These are phyloP conservation scores for Blastobotrys malaysiensis DNA, from an alignment of 1,139 yeast genomes.

Conservation along the genomic window DNA sequence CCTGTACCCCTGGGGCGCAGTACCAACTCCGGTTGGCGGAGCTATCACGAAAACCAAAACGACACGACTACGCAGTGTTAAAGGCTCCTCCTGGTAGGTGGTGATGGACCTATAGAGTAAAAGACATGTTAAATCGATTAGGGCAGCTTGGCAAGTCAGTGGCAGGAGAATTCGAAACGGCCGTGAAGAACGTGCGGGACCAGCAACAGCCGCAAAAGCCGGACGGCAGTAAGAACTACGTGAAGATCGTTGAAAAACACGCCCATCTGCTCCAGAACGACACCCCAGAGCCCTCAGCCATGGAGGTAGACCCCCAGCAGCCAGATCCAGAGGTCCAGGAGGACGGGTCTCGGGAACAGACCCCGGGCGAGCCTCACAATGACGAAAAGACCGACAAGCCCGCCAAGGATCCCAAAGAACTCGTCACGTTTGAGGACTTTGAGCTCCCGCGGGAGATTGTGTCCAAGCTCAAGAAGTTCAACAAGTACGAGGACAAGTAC, in stretches of 20 bases:
- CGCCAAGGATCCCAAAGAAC: slow-evolving; percentile 3
- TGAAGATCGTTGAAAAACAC: slow-evolving; percentile 26
- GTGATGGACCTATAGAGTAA: background rate
- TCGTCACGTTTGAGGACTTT: slow-evolving; percentile 7
- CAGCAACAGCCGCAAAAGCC: background rate
- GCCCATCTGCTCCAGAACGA: slow-evolving; percentile 24
- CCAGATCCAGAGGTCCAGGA: background rate
- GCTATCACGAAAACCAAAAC: background rate
- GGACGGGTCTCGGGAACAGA: slow-evolving; percentile 1
- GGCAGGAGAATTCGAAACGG: slow-evolving; percentile 49
- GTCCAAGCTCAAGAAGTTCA: slow-evolving; percentile 66
- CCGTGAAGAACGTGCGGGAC: slow-evolving; percentile 18
- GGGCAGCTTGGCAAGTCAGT: slow-evolving; percentile 61
- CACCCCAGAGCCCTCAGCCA: slow-evolving; percentile 27
- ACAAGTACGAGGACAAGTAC: slow-evolving; percentile 83
- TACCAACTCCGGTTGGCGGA: too few relatives aligned
- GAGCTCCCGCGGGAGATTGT: slow-evolving; percentile 50
- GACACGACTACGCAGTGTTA: background rate
- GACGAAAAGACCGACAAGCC: slow-evolving; percentile 3
- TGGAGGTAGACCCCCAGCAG: slow-evolving; percentile 17
- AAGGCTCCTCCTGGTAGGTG: background rate
- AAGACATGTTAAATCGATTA: slow-evolving; percentile 52
- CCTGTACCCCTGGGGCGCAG: too few relatives aligned
- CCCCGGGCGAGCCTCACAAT: slow-evolving; percentile 1
- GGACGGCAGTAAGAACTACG: slow-evolving; percentile 8